phyloP scores from a whole-genome alignment of 2,329 filamentous ascomycete genomes.

The Hypoxylon sp. region DNA sequence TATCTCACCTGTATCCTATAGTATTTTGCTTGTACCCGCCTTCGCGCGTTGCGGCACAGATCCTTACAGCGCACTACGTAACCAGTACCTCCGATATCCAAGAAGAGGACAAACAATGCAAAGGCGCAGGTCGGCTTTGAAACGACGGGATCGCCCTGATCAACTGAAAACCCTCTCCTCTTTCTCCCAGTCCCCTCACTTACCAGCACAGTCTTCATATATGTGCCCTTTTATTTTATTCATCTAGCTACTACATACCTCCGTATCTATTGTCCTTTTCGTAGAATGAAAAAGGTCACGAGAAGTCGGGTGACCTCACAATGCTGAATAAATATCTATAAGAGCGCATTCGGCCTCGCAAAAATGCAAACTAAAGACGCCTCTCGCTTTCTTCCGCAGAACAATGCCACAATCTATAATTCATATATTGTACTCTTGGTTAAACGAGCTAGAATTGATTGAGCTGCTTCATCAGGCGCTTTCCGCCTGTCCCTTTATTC shows the following conservation, averaged over 20 bases:
- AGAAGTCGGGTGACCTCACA: not conserved
- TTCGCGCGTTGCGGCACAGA: constrained; percentile 10
- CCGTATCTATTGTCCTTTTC: not conserved
- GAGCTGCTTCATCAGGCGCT: constrained; percentile 39
- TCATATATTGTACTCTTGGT: constrained; percentile 36
- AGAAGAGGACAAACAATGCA: constrained; percentile 9
- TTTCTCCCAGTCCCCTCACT: constrained; percentile 4
- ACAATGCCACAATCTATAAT: constrained; percentile 32
- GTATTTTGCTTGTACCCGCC: constrained; percentile 12
- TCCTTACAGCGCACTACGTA: constrained; percentile 15
- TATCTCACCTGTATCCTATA: constrained; percentile 13
- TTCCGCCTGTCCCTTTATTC: constrained; percentile 33
- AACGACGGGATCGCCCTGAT: constrained; percentile 40
- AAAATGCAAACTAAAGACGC: constrained; percentile 5
- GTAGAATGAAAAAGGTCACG: not conserved
- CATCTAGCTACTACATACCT: no score
- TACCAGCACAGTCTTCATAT: not conserved
- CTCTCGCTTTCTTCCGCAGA: constrained; percentile 5
- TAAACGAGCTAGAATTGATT: constrained; percentile 34
- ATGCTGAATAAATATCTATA: constrained; percentile 6
- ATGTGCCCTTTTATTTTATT: not conserved
- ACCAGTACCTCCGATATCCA: constrained; percentile 13
- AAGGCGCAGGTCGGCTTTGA: constrained; percentile 30
- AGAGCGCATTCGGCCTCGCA: constrained; percentile 5
- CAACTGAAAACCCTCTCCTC: constrained; percentile 26